Percentiles rank a stretch among this genome's conserved stretches.
phyloP scores from a whole-genome alignment of 345 rosid genomes.

The Kernera saxatilis region DNA sequence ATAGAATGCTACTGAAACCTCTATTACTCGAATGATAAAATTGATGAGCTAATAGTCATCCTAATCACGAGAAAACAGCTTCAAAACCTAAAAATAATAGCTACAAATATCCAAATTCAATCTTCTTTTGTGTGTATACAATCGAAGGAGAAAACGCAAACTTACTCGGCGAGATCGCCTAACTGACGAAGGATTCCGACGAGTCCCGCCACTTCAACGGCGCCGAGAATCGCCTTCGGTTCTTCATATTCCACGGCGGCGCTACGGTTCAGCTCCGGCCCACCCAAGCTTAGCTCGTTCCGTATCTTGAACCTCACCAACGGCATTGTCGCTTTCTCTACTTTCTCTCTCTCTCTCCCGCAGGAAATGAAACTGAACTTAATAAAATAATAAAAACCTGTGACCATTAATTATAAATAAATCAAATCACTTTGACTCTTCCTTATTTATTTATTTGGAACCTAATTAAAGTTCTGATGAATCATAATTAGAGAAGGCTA shows the following conservation, averaged over 20 bases:
- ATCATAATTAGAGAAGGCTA: conserved; percentile 3
- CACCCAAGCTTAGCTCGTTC: conserved; percentile 72
- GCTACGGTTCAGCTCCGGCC: conserved; percentile 51
- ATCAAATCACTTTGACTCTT: conserved; percentile 2
- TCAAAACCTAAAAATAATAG: neutral
- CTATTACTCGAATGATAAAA: neutral
- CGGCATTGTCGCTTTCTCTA: conserved; percentile 55
- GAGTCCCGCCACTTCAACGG: conserved; percentile 79
- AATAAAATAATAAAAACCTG: neutral
- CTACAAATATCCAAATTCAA: neutral
- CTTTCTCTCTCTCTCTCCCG: neutral
- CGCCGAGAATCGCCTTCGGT: conserved; percentile 80
- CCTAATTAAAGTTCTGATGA: conserved; percentile 27
- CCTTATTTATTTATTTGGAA: neutral
- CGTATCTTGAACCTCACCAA: conserved; percentile 69
- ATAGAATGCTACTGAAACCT: neutral
- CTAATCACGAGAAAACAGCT: conserved; percentile 1
- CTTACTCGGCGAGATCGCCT: conserved; percentile 98
- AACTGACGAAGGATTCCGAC: conserved; percentile 96
- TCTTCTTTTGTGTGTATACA: neutral
- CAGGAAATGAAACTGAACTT: neutral
- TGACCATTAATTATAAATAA: neutral
- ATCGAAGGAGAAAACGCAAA: neutral
- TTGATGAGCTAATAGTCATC: neutral
- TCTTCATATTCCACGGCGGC: conserved; percentile 55